Conservation (phyloP, 176 grass and related monocot genomes). For the maize (Zea mays) region Zm-B73-REFERENCE-NAM-5.0 NC_050100.1:2901501-2902000, state of each 20-base stretch:
- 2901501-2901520: conserved; percentile 60
- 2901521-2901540: conserved; percentile 47
- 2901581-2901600: background rate
- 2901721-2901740: conserved; percentile 31
- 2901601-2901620: background rate
- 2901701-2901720: conserved; percentile 25
- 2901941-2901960: conserved; percentile 9
- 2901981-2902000: background rate
- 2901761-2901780: conserved; percentile 41
- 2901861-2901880: background rate
- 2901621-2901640: background rate
- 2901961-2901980: conserved; percentile 11
- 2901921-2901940: background rate
- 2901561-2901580: background rate
- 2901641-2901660: conserved; percentile 29
- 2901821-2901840: conserved; percentile 49
- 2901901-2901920: background rate
- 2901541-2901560: background rate
- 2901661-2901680: conserved; percentile 11
- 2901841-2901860: conserved; percentile 39
- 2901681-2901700: conserved; percentile 23
- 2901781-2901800: conserved; percentile 46
- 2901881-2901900: background rate
- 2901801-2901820: conserved; percentile 33
- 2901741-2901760: conserved; percentile 35